Base-by-base conservation (phyloP, 1,284 basidiomycete species). In the Pseudozyma pruni region DNA sequence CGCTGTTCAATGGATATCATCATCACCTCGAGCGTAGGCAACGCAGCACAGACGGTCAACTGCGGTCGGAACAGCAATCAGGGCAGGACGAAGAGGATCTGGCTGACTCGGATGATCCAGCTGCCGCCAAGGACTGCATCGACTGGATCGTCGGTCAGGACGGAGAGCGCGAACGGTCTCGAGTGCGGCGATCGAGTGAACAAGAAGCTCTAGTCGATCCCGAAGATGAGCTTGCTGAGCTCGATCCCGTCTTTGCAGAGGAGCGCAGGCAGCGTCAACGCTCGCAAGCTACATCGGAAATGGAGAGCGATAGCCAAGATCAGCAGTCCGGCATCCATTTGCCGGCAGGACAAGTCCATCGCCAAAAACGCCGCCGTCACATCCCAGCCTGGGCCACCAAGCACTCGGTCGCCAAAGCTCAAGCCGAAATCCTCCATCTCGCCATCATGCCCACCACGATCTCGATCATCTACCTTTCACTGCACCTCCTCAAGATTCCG, bases 381-480 rank as follows among this genome's bases (percentile, higher is more conserved):
- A 41, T 59, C 13, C 62, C 62, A 11, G 40, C 47, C 3, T 66
- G 62, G 62, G 62, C 62, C 6, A 51, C 51, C 23, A 58, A 66
- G 32, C 32, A 54, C 14, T 41, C 50, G 10, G 62, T 66, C 39
- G 51, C 46, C 17, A 54, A 53, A 38, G 42, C 55, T 3, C 62
- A 66, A 19, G 33, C 50, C 17, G 47, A 58, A 22, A 51, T 67
- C 8, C 60, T 63, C 8, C 51, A 50, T n/a, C 52, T 71, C 13
- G 61, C 54, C 22, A 61, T 55, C 14, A 44, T 71, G 32, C 68
- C 68, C 2, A 60, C 68, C 13, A 72, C 69, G 3, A 31, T 72
- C 20, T 60, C 64, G 20, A 75, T 79, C 50, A 50, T 79, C 31
- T 77, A 79, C 29, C 62, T 76, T 5, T 46, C 72, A 2, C 46